Percentiles rank a stretch among this genome's conserved stretches.
Conservation (phyloP, 148 eudicot genomes). For the Cornus controversa region DNA sequence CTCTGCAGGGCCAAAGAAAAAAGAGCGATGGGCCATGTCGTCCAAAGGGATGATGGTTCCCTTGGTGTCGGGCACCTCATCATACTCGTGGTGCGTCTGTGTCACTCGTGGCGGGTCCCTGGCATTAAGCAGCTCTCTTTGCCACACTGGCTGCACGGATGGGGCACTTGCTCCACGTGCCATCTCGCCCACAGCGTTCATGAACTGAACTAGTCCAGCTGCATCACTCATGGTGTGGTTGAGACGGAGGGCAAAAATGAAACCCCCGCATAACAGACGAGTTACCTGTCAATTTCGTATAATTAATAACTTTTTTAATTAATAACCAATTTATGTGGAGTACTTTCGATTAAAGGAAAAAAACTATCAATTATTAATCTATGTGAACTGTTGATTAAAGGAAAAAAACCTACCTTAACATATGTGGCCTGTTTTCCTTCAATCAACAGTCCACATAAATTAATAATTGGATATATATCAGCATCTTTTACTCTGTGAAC, state of each 20-base stretch:
- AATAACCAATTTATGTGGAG: no score
- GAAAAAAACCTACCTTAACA: no score
- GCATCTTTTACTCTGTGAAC: no score
- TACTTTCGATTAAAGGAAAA: no score
- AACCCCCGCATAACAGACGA: slow-evolving; percentile 13
- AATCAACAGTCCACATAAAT: no score
- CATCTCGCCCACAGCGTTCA: slow-evolving; percentile 15
- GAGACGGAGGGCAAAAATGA: slow-evolving; percentile 22
- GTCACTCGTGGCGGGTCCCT: slow-evolving; percentile 20
- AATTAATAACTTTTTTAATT: no score
- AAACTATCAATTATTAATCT: no score
- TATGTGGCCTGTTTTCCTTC: no score
- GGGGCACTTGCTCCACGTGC: slow-evolving; percentile 11
- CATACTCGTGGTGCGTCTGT: slow-evolving; percentile 20
- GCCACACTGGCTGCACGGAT: slow-evolving; percentile 18
- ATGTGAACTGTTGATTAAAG: no score
- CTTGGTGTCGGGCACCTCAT: slow-evolving; percentile 18
- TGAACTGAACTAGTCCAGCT: slow-evolving; percentile 13
- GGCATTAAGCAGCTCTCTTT: slow-evolving; percentile 15
- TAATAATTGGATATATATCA: no score
- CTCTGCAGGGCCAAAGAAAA: slow-evolving; percentile 23
- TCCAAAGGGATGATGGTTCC: slow-evolving; percentile 22
- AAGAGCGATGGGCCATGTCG: slow-evolving; percentile 28
- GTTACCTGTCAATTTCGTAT: slow-evolving; percentile 6
- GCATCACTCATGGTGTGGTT: slow-evolving; percentile 30